A percentile compares a stretch with the other conserved stretches of the same genome.
Conservation (phyloP, 768 basidiomycete genomes). For the Cubamyces lactineus region DNA sequence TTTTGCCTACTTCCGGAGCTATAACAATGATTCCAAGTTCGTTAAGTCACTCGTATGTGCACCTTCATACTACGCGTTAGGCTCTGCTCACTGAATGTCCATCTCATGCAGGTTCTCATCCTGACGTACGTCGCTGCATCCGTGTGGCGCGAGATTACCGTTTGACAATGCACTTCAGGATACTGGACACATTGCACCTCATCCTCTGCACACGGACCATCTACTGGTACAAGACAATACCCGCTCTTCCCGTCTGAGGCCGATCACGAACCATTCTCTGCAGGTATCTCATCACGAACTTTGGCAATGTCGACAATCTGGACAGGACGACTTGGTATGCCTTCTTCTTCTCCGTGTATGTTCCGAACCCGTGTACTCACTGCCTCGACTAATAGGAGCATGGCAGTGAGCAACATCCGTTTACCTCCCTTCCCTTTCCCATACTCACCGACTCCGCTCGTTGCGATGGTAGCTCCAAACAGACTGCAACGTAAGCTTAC, state of each 20-base stretch:
- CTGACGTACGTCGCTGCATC: conserved; percentile 7
- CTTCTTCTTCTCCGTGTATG: not conserved
- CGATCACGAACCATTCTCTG: not conserved
- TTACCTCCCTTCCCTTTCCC: not conserved
- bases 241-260: not conserved
- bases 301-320: conserved; percentile 42
- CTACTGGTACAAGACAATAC: conserved; percentile 43
- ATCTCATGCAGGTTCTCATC: conserved; percentile 8
- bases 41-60: conserved; percentile 45
- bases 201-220: conserved; percentile 48
- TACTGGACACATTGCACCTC: conserved; percentile 49
- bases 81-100: not conserved
- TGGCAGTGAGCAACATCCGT: conserved; percentile 24
- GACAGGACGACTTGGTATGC: conserved; percentile 45
- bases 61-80: not conserved
- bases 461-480: conserved; percentile 47
- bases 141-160: not conserved
- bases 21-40: conserved; percentile 43
- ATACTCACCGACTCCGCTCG: not conserved
- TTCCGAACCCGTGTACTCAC: not conserved
- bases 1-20: conserved; percentile 36
- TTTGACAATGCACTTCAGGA: conserved; percentile 28
- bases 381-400: conserved; percentile 15
- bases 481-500: conserved; percentile 48
- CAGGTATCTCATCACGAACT: conserved; percentile 54